Evolutionary conservation across 1,139 yeast species (phyloP).

Genomic region (Blastobotrys apis): DNA sequence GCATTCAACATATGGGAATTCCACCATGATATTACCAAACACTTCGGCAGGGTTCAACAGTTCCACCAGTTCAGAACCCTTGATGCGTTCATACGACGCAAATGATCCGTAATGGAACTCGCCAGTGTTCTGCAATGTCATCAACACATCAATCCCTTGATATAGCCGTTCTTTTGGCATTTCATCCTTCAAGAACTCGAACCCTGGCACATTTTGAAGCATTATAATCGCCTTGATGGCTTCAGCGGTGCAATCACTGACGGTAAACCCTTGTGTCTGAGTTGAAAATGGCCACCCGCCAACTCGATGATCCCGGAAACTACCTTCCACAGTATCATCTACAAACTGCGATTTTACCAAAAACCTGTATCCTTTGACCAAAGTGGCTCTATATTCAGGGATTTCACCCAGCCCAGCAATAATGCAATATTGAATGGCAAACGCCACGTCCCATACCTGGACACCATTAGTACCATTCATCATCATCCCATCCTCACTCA

Average conservation of each 20-base stretch:
- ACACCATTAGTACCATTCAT: slow-evolving; percentile 98
- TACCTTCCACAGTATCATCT: slow-evolving; percentile 70
- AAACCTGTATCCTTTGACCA: slow-evolving; percentile 63
- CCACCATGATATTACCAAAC: slow-evolving; percentile 97
- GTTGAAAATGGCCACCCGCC: slow-evolving; percentile 99
- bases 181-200: slow-evolving; percentile 42
- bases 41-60: slow-evolving; percentile 93
- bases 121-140: slow-evolving; percentile 72
- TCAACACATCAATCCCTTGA: slow-evolving; percentile 67
- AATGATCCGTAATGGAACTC: slow-evolving; percentile 83
- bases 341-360: slow-evolving; percentile 81
- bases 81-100: slow-evolving; percentile 83
- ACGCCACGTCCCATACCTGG: slow-evolving; percentile 96
- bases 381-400: slow-evolving; percentile 60
- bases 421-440: slow-evolving; percentile 78
- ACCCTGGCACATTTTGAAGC: slow-evolving; percentile 65
- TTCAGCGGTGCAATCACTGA: slow-evolving; percentile 96
- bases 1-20: slow-evolving; percentile 96
- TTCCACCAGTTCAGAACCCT: slow-evolving; percentile 76
- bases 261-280: slow-evolving; percentile 92
- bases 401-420: slow-evolving; percentile 73
- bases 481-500: slow-evolving; percentile 87
- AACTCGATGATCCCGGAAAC: slow-evolving; percentile 73
- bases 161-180: slow-evolving; percentile 53
- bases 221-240: slow-evolving; percentile 89